A percentile compares a stretch with the other conserved stretches of the same genome.
Conservation (phyloP, 371 early-diverging fungal genomes). For the Batkoa obscura region DNA sequence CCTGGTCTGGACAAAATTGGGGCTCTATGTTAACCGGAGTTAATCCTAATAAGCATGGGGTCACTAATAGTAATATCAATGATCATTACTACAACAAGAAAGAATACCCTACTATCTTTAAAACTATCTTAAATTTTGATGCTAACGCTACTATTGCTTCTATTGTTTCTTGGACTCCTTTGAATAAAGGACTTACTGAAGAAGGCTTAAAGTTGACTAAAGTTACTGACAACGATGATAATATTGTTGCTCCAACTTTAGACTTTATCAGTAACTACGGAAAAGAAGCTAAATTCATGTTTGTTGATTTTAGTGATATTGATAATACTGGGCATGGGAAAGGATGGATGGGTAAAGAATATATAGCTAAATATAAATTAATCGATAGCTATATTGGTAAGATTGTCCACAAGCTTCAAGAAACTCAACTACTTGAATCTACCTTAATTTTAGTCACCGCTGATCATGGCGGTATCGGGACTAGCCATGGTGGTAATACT, state of each 20-base stretch:
- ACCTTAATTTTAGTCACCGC: constrained; percentile 7
- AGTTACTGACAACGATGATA: neutral
- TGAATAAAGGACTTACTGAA: constrained; percentile 9
- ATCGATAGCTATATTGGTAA: constrained; percentile 2
- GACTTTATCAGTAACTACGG: neutral
- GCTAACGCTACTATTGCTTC: constrained; percentile 2
- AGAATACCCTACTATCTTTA: constrained; percentile 7
- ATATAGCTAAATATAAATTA: constrained; percentile 1
- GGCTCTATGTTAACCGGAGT: constrained; percentile 8
- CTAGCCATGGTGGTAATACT: constrained; percentile 6
- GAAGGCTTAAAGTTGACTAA: neutral
- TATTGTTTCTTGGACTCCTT: constrained; percentile 6
- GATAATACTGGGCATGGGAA: neutral
- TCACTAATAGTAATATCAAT: constrained; percentile 5
- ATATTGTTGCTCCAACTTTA: neutral
- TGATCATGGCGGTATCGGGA: constrained; percentile 9
- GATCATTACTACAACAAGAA: neutral
- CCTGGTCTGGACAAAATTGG: constrained; percentile 9
- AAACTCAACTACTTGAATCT: neutral
- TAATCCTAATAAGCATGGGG: constrained; percentile 7
- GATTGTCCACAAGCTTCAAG: constrained; percentile 2
- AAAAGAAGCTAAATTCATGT: neutral
- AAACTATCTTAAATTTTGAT: neutral
- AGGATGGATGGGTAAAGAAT: neutral
- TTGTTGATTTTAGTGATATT: neutral